Base-by-base conservation (phyloP, 179 eudicot genomes). In the Carnegiea gigantea region DNA sequence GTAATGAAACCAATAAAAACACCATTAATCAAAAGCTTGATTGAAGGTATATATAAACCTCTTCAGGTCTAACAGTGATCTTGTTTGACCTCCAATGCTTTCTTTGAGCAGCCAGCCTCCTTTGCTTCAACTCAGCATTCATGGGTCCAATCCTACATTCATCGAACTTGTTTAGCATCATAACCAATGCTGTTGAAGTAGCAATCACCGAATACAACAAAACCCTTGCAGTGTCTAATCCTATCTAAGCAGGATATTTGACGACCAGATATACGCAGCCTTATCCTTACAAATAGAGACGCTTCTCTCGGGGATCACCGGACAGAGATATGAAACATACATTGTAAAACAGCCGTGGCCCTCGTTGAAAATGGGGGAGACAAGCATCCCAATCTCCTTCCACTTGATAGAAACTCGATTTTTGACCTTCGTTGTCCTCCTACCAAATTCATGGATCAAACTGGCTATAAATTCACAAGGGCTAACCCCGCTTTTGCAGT, bases 131-230 rank as follows among this genome's bases (percentile, higher is more conserved):
- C 75, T 93, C 90, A 26, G 84, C 62, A 73, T 76, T 86, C 96
- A 90, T 90, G 7, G 97, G 93, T 38, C 98, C 94, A 84, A 88
- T 73, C 93, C 98, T 93, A 81, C 10, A 62, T 62, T 62, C 26
- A 46, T 23, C 18, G 62, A 14, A 72, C 21, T 20, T 57, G 21
- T 57, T 57, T 15, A 57, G 62, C 57, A 51, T 10, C 57, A 13
- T 51, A 51, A 17, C 57, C 57, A 51, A 51, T 11, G 57, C 18
- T 51, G 9, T 4, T 51, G 17, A 51, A 51, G 18, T 51, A 17
- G 57, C 4, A 6, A 73, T 62, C 68, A 62, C 68, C 68, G 7
- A 40, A 40, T 38, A 78, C 68, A 6, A 23, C 68, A 78, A 74
- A 20, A 33, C 20, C 46, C 44, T n/a, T 40, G 44, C 44, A 6